Evolutionary conservation across 495 filamentous ascomycete genomes (phyloP).

Genomic region (Aspergillus cavernicola): DNA sequence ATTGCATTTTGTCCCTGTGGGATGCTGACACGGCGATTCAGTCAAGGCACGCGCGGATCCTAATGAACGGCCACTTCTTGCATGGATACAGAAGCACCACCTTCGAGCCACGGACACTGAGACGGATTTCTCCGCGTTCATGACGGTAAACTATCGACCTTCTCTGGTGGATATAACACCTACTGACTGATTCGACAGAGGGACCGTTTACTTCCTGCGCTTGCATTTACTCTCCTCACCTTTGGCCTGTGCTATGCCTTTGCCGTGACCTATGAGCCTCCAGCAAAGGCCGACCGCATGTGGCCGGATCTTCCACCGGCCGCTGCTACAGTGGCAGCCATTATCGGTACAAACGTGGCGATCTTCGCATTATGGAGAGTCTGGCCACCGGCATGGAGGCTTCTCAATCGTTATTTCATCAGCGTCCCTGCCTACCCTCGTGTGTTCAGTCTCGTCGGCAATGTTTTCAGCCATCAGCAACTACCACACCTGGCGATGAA

Average conservation of each 20-base stretch:
- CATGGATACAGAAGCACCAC: conserved; percentile 49
- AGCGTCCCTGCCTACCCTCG: conserved; percentile 65
- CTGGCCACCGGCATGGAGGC: conserved; percentile 61
- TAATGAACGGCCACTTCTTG: conserved; percentile 36
- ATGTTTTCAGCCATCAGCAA: conserved; percentile 74
- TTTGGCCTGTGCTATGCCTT: conserved; percentile 51
- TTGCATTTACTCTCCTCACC: conserved; percentile 51
- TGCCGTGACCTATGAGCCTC: conserved; percentile 60
- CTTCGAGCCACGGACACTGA: conserved; percentile 35
- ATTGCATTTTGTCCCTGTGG: not conserved
- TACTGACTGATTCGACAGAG: conserved; percentile 21
- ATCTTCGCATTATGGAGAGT: conserved; percentile 63
- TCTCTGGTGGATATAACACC: not conserved
- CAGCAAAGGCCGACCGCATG: conserved; percentile 53
- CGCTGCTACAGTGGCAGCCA: conserved; percentile 65
- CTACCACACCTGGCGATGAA: conserved; percentile 66
- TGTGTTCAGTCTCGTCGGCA: conserved; percentile 61
- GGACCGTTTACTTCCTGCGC: conserved; percentile 63
- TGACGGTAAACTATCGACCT: conserved; percentile 27
- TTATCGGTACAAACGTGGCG: conserved; percentile 62
- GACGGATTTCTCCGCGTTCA: conserved; percentile 29
- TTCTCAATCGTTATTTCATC: conserved; percentile 78
- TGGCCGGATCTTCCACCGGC: conserved; percentile 75
- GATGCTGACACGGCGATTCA: conserved; percentile 12
- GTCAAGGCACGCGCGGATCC: conserved; percentile 44